phyloP scores from a whole-genome alignment of 768 basidiomycete genomes.

The Russula sp. region DNA sequence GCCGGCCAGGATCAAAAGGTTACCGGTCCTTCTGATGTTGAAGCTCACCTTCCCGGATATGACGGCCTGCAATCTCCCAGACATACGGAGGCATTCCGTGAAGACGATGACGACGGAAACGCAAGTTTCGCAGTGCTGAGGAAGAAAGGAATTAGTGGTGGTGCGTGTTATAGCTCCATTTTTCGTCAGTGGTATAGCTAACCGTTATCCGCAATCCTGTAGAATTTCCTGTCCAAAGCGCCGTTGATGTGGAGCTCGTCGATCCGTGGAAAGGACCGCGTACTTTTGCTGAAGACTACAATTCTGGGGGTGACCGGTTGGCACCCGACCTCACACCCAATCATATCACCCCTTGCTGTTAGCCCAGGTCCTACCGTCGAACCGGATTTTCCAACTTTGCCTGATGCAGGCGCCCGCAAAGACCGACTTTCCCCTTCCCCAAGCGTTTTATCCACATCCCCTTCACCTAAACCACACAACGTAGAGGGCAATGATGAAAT shows the following conservation, averaged over 20 bases:
- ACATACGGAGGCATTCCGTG: not conserved
- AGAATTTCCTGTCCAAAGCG: slow-evolving; percentile 13
- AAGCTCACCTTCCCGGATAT: slow-evolving; percentile 24
- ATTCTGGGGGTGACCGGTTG: slow-evolving; percentile 43
- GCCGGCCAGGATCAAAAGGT: slow-evolving; percentile 35
- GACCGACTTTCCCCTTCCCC: slow-evolving; percentile 7
- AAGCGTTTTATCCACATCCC: slow-evolving; percentile 5
- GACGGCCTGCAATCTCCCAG: slow-evolving; percentile 16
- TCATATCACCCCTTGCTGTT: slow-evolving; percentile 20
- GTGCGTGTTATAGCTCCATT: slow-evolving; percentile 24
- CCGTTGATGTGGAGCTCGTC: slow-evolving; percentile 34
- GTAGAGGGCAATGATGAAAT: not conserved
- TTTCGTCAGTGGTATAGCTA: not conserved
- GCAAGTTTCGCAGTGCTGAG: slow-evolving; percentile 31
- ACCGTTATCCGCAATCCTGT: not conserved
- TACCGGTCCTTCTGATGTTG: slow-evolving; percentile 33
- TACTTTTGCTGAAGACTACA: slow-evolving; percentile 45
- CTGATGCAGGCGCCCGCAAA: not conserved
- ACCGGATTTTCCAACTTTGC: not conserved
- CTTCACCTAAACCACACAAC: slow-evolving; percentile 10
- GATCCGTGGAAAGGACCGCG: slow-evolving; percentile 45
- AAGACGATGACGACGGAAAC: slow-evolving; percentile 26
- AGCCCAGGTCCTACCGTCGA: slow-evolving; percentile 11
- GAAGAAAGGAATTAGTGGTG: slow-evolving; percentile 49
- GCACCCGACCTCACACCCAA: slow-evolving; percentile 26